A percentile compares a stretch with the other conserved stretches of the same genome.
Conservation (phyloP, 2,329 filamentous ascomycete genomes). For the Claviceps africana region DNA sequence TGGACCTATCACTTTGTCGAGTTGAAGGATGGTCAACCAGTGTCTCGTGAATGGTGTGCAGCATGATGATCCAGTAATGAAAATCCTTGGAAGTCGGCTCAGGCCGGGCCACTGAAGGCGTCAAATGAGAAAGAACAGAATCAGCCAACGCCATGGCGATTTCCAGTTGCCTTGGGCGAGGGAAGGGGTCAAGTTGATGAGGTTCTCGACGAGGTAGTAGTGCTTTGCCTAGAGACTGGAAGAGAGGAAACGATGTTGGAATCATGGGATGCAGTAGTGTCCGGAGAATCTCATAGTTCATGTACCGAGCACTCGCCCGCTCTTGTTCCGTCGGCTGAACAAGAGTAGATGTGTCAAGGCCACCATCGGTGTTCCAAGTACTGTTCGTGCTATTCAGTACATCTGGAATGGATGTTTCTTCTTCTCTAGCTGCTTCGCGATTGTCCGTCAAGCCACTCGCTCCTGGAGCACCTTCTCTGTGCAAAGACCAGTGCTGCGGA, state of each 20-base stretch:
- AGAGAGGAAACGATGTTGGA: conserved; percentile 67
- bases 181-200: conserved; percentile 42
- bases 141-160: conserved; percentile 55
- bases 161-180: conserved; percentile 37
- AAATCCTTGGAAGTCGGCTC: conserved; percentile 48
- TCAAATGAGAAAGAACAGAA: conserved; percentile 54
- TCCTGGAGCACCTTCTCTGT: conserved; percentile 16
- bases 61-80: conserved; percentile 68
- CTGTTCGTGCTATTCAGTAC: conserved; percentile 15
- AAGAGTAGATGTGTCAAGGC: conserved; percentile 11
- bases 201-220: conserved; percentile 58
- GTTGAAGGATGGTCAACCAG: conserved; percentile 51
- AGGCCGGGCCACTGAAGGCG: conserved; percentile 27
- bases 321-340: conserved; percentile 28
- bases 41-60: conserved; percentile 66
- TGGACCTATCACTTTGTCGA: conserved; percentile 34
- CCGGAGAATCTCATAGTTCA: conserved; percentile 67
- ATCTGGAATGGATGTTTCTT: conserved; percentile 18
- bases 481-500: conserved; percentile 49
- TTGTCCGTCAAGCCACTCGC: conserved; percentile 11
- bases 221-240: conserved; percentile 73
- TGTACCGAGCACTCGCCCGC: conserved; percentile 30
- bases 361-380: conserved; percentile 13
- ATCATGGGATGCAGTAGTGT: conserved; percentile 68
- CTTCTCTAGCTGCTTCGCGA: conserved; percentile 10